These are phyloP conservation scores for Anthoceros angustus DNA, from an alignment of 225 moss, liverwort and hornwort genomes.

Conservation along the genomic window DNA sequence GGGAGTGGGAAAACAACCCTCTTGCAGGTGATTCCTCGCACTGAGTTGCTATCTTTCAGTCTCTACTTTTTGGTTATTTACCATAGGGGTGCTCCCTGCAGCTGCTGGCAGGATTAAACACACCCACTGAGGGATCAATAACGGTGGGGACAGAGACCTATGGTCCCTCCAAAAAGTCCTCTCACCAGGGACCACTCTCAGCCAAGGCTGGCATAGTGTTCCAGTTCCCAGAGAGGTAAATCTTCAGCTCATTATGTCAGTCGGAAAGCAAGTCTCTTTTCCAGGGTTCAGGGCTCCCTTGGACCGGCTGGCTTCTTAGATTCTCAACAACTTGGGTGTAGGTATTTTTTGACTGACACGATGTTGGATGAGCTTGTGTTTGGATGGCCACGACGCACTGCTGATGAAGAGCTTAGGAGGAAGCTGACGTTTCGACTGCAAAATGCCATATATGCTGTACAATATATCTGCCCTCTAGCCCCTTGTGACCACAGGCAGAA, in stretches of 20 bases:
- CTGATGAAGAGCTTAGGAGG: conserved; percentile 51
- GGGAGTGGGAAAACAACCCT: conserved; percentile 99
- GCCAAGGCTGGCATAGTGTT: conserved; percentile 90
- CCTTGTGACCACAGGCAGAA: not conserved
- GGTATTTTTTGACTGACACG: conserved; percentile 80
- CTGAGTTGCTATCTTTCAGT: not conserved
- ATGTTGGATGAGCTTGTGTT: conserved; percentile 93
- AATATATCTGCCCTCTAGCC: not conserved
- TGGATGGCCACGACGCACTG: conserved; percentile 69
- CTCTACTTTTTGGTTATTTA: not conserved
- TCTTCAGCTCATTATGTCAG: not conserved
- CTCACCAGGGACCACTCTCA: conserved; percentile 44
- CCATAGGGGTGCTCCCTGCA: conserved; percentile 14
- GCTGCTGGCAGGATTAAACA: conserved; percentile 76
- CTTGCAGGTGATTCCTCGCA: conserved; percentile 36
- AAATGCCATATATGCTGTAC: conserved; percentile 72
- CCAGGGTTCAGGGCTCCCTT: not conserved
- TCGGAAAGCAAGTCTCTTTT: not conserved
- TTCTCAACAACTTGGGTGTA: conserved; percentile 13
- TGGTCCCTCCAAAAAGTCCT: conserved; percentile 9
- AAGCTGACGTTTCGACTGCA: conserved; percentile 68
- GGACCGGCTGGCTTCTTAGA: not conserved
- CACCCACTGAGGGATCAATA: conserved; percentile 68
- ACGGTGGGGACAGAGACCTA: conserved; percentile 39
- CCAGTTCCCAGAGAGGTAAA: conserved; percentile 90